A percentile compares a stretch with the other conserved stretches of the same genome.
phyloP scores from a whole-genome alignment of 768 basidiomycete genomes.

The Kwoniella mangroviensis region DNA sequence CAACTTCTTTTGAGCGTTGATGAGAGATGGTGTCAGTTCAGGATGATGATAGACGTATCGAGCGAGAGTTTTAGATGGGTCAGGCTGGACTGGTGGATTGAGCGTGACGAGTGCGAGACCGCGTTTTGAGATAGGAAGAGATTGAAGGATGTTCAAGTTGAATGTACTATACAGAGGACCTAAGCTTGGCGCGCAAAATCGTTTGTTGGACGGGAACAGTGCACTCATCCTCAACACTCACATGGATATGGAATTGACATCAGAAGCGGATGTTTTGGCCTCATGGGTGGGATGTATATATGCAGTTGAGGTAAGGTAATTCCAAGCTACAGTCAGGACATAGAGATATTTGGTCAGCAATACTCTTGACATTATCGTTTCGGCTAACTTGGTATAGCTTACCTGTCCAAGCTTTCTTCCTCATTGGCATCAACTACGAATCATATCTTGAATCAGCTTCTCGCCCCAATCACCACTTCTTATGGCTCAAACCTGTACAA shows the following conservation, averaged over 20 bases:
- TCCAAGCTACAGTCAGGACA: slow-evolving; percentile 6
- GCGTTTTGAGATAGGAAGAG: slow-evolving; percentile 8
- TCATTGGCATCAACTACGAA: slow-evolving; percentile 5
- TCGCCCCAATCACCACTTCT: background rate
- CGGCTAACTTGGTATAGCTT: no score
- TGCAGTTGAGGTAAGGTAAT: slow-evolving; percentile 19
- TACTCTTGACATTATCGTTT: background rate
- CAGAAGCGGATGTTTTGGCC: slow-evolving; percentile 11
- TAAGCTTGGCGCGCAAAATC: no score
- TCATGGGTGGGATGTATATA: slow-evolving; percentile 11
- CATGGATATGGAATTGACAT: slow-evolving; percentile 18
- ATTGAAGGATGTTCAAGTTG: slow-evolving; percentile 18
- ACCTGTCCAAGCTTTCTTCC: slow-evolving; percentile 21
- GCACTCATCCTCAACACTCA: no score
- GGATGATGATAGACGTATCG: slow-evolving; percentile 19
- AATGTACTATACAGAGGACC: no score
- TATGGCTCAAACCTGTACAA: no score
- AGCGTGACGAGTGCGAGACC: slow-evolving; percentile 13
- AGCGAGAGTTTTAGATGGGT: slow-evolving; percentile 5
- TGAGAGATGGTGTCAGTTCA: slow-evolving; percentile 10
- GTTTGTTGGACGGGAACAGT: no score
- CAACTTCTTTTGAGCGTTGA: slow-evolving; percentile 8
- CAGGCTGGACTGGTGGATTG: slow-evolving; percentile 18
- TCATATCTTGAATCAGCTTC: background rate
- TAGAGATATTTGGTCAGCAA: background rate